Evolutionary conservation across 306 rosid genomes (phyloP).

Genomic region (Astragalus membranaceus): DNA sequence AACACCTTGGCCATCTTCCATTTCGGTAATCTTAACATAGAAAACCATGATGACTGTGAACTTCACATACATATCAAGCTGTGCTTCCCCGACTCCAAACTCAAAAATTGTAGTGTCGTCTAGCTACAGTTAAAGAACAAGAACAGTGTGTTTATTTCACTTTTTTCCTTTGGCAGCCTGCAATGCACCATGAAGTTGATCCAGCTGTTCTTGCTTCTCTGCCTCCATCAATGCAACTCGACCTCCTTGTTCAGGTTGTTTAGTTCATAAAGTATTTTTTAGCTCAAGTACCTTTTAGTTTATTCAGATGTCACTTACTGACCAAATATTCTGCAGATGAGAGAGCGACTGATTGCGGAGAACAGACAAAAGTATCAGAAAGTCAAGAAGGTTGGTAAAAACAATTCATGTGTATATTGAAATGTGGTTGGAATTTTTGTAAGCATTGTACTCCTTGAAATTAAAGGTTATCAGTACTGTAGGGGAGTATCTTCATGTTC

Average conservation of each 20-base stretch:
- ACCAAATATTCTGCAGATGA: slow-evolving; percentile 46
- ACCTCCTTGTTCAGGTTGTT: slow-evolving; percentile 50
- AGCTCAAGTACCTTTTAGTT: background rate
- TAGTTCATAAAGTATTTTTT: slow-evolving; percentile 9
- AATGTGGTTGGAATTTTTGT: background rate
- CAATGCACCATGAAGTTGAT: slow-evolving; percentile 37
- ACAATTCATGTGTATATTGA: slow-evolving; percentile 2
- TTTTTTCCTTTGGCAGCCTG: slow-evolving; percentile 30
- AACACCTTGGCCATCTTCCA: slow-evolving; percentile 1
- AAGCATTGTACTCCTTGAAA: background rate
- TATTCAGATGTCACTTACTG: slow-evolving; percentile 16
- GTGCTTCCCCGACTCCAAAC: background rate
- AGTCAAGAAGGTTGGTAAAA: slow-evolving; percentile 80
- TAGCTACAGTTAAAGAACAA: background rate
- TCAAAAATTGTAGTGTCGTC: slow-evolving; percentile 1
- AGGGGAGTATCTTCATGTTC: background rate
- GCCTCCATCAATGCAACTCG: slow-evolving; percentile 59
- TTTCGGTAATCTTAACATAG: slow-evolving; percentile 9
- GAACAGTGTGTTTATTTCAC: background rate
- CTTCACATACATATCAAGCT: background rate
- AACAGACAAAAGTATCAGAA: slow-evolving; percentile 92
- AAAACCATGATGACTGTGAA: background rate
- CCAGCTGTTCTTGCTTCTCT: slow-evolving; percentile 46
- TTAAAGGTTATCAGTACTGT: background rate
- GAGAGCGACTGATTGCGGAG: slow-evolving; percentile 86